Conservation (phyloP, 2,329 filamentous ascomycete species). For the Aspergillus spinulosporus region DNA sequence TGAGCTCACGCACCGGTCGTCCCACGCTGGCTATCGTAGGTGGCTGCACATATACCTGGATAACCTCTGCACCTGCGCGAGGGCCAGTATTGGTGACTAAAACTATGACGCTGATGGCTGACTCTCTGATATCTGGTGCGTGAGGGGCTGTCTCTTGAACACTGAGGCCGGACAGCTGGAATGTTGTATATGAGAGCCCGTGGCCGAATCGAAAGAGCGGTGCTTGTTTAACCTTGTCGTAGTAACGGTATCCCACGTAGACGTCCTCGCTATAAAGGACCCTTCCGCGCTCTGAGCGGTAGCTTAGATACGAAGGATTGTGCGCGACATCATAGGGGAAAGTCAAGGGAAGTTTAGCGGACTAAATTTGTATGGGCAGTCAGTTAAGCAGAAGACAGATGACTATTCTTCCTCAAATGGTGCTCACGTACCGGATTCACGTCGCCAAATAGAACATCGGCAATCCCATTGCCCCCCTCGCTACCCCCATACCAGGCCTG, state of each 20-base stretch:
- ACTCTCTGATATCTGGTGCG: slow-evolving; percentile 14
- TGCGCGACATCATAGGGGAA: slow-evolving; percentile 69
- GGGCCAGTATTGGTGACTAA: slow-evolving; percentile 56
- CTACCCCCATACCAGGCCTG: slow-evolving; percentile 89
- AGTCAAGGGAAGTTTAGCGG: slow-evolving; percentile 70
- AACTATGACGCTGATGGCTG: slow-evolving; percentile 47
- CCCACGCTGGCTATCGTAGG: slow-evolving; percentile 52
- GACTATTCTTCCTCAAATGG: too few species aligned
- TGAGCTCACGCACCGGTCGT: slow-evolving; percentile 61
- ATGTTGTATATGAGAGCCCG: slow-evolving; percentile 75
- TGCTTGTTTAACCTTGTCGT: slow-evolving; percentile 66
- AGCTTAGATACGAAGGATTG: slow-evolving; percentile 76
- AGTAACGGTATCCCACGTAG: slow-evolving; percentile 79
- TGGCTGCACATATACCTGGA: slow-evolving; percentile 56
- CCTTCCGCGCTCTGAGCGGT: slow-evolving; percentile 66
- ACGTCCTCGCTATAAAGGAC: slow-evolving; percentile 78
- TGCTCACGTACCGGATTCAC: slow-evolving; percentile 56
- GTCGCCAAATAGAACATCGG: slow-evolving; percentile 73
- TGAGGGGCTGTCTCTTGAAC: too few species aligned
- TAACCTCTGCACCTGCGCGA: slow-evolving; percentile 54
- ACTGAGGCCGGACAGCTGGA: slow-evolving; percentile 40
- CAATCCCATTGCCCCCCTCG: slow-evolving; percentile 78
- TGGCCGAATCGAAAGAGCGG: slow-evolving; percentile 77
- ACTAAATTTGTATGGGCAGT: slow-evolving; percentile 27
- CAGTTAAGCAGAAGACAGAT: too few species aligned